phyloP scores from a whole-genome alignment of 805 yeast genomes.

The Phaffomyces thermotolerans region DNA sequence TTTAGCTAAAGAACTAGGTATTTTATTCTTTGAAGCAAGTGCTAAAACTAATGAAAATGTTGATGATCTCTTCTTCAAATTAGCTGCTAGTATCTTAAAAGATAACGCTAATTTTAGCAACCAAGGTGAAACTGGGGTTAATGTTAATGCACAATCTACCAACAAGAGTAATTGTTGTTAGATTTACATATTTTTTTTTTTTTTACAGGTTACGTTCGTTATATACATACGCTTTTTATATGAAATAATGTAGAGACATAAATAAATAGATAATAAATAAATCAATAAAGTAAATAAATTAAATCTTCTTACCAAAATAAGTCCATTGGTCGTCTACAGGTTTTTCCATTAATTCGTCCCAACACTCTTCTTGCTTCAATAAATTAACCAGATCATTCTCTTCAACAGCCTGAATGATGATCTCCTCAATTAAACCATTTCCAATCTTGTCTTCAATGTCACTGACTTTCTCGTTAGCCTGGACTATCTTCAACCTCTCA shows the following conservation, averaged over 20 bases:
- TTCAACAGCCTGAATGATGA: slow-evolving; percentile 74
- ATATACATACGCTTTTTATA: background rate
- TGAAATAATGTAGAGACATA: slow-evolving; percentile 1
- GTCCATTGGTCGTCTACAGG: slow-evolving; percentile 82
- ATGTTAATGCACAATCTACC: slow-evolving; percentile 14
- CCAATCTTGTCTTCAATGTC: slow-evolving; percentile 71
- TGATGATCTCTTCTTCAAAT: slow-evolving; percentile 82
- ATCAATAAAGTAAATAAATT: background rate
- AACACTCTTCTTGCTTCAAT: slow-evolving; percentile 60
- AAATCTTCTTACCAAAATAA: slow-evolving; percentile 59
- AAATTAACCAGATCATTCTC: slow-evolving; percentile 63
- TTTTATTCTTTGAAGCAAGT: slow-evolving; percentile 92
- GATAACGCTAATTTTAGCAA: slow-evolving; percentile 26
- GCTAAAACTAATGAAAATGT: slow-evolving; percentile 93
- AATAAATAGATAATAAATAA: background rate
- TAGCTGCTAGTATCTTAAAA: slow-evolving; percentile 43
- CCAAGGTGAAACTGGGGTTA: slow-evolving; percentile 19
- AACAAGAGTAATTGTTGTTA: slow-evolving; percentile 17
- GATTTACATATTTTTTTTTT: background rate
- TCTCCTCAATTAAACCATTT: slow-evolving; percentile 78
- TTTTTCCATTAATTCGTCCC: slow-evolving; percentile 78
- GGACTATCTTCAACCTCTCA: slow-evolving; percentile 61
- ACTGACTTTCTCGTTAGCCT: slow-evolving; percentile 50
- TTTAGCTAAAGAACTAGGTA: slow-evolving; percentile 76
- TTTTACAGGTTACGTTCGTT: background rate